Base-by-base conservation (phyloP, 139 green algal species). In the Desmodesmus armatus region DNA sequence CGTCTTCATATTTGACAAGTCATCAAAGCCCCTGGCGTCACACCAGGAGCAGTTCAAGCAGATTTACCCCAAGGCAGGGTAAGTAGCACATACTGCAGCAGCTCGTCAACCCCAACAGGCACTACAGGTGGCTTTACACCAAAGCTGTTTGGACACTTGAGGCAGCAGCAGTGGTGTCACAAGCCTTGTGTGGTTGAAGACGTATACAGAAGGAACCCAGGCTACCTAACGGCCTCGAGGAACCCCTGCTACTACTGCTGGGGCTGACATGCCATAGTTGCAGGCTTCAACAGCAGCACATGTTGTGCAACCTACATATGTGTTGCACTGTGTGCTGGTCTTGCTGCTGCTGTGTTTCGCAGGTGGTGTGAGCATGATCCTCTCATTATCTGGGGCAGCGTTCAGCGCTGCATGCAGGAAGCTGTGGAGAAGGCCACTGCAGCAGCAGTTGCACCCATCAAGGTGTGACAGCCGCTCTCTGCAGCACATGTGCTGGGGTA, bases 291-390 rank as follows among this genome's bases (percentile, higher is more conserved):
- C 65, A 74, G 9, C 65, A 49, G 65, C 65, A 74, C 6, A 19
- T 35, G 58, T 23, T 13, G n/a, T 67, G 58, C 1, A 19, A 67
- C 21, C 25, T 29, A 35, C 33, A 31, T 67, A 31, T 43, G 33
- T 47, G 15, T 43, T 80, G 37, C 72, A 13, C 13, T 23, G 21
- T 40, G 44, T 74, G 67, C 23, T 29, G 25, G 6, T 44, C 44
- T 27, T 41, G 25, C 31, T 44, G 47, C 29, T 5, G 19, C 17
- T 39, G 0, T 66, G 29, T 63, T 9, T 0, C 49, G 39, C 90
- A 98, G 96, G 3, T 99, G 97, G 97, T 93, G 92, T 62, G 97
- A 99, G 88, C 97, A 99, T 73, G 95, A 99, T 41, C 96, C 97
- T 0, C 19, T 92, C 31, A 90, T 94, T 25, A 97, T 99, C 31